Evolutionary conservation across 2,329 filamentous ascomycete genomes (phyloP), one percentile per base, ranked within the genome.

Genomic region (Endothia cerciana): DNA sequence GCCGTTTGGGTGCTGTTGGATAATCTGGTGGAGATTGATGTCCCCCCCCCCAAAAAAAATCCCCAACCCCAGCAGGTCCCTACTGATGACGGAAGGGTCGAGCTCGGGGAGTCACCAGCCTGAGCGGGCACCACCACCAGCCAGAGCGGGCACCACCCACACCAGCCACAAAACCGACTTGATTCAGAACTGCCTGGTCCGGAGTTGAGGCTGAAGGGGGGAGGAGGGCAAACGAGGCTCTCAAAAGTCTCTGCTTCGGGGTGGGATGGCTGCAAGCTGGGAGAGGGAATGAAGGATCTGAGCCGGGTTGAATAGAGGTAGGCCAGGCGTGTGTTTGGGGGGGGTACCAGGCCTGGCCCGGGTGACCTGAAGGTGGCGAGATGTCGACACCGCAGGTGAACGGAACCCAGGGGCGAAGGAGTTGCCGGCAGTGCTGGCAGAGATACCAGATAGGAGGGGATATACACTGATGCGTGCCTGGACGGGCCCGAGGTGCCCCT

Each of bases 31-130:
- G 57, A 59, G 40, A 40, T 45, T 59, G 38, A 45, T 28, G 57
- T 45, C 38, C 57, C 38, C 57, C n/a, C n/a, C n/a, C n/a, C n/a
- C n/a, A n/a, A n/a, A n/a, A 41, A 45, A 59, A 59, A 45, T 59
- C 22, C 40, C 38, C 38, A 30, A 59, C 28, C 57, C 57, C 40
- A 59, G 57, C 57, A 59, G 40, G 25, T 25, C 38, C 22, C 57
- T 43, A 30, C 57, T 59, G 40, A 59, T 59, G 57, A 59, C 57
- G 57, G 57, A 59, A 59, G 57, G n/a, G 57, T 45, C 13, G 10
- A 30, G 40, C 38, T 25, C 40, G 22, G 40, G 15, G 25, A 25
- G 36, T 53, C 55, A 58, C 38, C 55, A 58, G 55, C 36, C 19
- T 41, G 30, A 36, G n/a, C 36, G 41, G n/a, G 22, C 55, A 58